These are phyloP conservation scores for Akanthomyces dipterigenus DNA, from an alignment of 2,329 filamentous ascomycete species.

Conservation along the genomic window DNA sequence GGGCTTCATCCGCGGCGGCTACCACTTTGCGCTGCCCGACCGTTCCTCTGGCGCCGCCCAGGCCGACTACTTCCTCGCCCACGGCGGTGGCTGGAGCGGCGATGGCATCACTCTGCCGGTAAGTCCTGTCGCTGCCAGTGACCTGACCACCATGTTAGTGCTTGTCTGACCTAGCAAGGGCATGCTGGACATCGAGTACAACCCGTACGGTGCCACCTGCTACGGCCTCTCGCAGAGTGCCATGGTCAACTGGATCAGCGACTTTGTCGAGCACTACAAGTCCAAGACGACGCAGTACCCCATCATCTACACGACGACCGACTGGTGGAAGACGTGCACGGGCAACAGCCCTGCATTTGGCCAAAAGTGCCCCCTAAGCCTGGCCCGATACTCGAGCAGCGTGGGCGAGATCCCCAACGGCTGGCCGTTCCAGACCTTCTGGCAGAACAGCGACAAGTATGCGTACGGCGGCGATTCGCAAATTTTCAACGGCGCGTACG, in stretches of 20 bases:
- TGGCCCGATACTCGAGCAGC: conserved; percentile 37
- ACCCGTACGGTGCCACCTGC: conserved; percentile 32
- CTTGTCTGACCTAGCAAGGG: conserved; percentile 22
- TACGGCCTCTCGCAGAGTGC: conserved; percentile 37
- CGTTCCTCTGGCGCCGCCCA: conserved; percentile 38
- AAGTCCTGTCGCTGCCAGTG: background rate
- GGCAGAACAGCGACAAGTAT: conserved; percentile 22
- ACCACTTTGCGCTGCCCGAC: conserved; percentile 47
- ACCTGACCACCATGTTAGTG: background rate
- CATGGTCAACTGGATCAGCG: conserved; percentile 46
- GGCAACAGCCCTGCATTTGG: conserved; percentile 41
- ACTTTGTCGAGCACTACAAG: conserved; percentile 46
- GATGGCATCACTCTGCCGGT: conserved; percentile 47
- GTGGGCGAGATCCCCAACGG: conserved; percentile 41
- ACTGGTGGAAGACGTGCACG: conserved; percentile 49
- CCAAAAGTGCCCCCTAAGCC: conserved; percentile 38
- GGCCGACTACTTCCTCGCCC: conserved; percentile 43
- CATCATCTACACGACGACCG: conserved; percentile 45
- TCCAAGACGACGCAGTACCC: conserved; percentile 39
- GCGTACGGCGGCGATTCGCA: conserved; percentile 18
- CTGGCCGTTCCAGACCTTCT: conserved; percentile 47
- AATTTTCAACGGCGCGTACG: conserved; percentile 18
- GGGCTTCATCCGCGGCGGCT: conserved; percentile 47
- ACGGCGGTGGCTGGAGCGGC: conserved; percentile 47
- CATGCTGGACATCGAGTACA: conserved; percentile 49